These are phyloP conservation scores for Aspergillus proliferans DNA, from an alignment of 2,329 filamentous ascomycete species.

Conservation along the genomic window DNA sequence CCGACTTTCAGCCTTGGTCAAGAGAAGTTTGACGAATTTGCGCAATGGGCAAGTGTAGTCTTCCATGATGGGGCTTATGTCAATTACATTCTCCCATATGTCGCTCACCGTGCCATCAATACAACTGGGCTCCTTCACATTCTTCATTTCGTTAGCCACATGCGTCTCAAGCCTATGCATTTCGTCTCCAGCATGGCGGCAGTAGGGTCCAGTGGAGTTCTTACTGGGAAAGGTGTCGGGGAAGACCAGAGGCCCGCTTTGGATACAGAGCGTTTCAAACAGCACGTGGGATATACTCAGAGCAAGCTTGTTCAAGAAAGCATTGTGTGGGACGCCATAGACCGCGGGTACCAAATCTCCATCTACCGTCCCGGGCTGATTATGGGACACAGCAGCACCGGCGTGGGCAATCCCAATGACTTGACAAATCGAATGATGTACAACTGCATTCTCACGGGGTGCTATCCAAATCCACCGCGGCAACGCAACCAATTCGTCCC, in stretches of 20 bases:
- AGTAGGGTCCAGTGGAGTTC: too few relatives aligned
- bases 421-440: conserved; percentile 11
- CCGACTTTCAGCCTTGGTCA: conserved; percentile 2
- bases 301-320: conserved; percentile 17
- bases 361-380: conserved; percentile 16
- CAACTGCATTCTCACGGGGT: conserved; percentile 8
- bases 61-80: conserved; percentile 10
- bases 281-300: conserved; percentile 12
- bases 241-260: conserved; percentile 6
- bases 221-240: not conserved
- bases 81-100: conserved; percentile 5
- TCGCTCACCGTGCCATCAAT: conserved; percentile 4
- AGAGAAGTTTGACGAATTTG: not conserved
- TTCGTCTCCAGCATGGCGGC: not conserved
- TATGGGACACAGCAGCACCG: conserved; percentile 11
- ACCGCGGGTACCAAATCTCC: conserved; percentile 11
- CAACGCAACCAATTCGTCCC: conserved; percentile 10
- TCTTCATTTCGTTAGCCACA: not conserved
- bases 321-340: conserved; percentile 12
- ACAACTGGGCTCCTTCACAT: conserved; percentile 2
- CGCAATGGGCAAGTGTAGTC: conserved; percentile 3
- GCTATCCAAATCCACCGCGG: conserved; percentile 7
- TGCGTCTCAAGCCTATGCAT: not conserved
- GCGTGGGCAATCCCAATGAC: conserved; percentile 11
- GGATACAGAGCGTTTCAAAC: not conserved